Evolutionary conservation across 176 grass and related monocot species (phyloP).

Genomic region (Elymus sibiricus): DNA sequence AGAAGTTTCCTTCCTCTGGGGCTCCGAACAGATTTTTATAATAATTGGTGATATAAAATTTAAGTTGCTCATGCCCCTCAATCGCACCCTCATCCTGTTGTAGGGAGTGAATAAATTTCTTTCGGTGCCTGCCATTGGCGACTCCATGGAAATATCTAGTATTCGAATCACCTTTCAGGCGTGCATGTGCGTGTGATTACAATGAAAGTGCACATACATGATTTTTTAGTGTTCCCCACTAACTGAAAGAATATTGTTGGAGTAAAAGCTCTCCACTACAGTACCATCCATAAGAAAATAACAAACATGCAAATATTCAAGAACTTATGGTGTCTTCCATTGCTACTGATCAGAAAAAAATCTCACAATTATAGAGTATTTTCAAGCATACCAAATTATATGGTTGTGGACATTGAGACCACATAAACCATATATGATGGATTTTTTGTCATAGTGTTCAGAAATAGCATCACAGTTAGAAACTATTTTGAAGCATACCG

Average conservation of each 20-base stretch:
- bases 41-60: too few relatives aligned
- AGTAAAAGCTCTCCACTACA: neutral
- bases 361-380: slow-evolving; percentile 13
- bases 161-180: too few relatives aligned
- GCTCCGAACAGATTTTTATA: too few relatives aligned
- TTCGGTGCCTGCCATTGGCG: too few relatives aligned
- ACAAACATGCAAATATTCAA: neutral
- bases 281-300: neutral
- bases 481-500: neutral
- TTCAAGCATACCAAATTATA: neutral
- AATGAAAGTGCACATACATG: neutral
- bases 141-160: too few relatives aligned
- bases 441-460: neutral
- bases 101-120: too few relatives aligned
- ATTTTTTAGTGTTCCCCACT: neutral
- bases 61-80: too few relatives aligned
- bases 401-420: slow-evolving; percentile 12
- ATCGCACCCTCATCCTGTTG: too few relatives aligned
- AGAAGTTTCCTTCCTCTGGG: too few relatives aligned
- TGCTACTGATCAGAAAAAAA: neutral
- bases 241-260: neutral
- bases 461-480: slow-evolving; percentile 12
- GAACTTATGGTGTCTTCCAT: neutral
- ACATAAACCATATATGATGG: neutral
- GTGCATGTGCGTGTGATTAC: neutral